These are phyloP conservation scores for Abortiporus biennis DNA, from an alignment of 1,284 basidiomycete species.

Conservation along the genomic window DNA sequence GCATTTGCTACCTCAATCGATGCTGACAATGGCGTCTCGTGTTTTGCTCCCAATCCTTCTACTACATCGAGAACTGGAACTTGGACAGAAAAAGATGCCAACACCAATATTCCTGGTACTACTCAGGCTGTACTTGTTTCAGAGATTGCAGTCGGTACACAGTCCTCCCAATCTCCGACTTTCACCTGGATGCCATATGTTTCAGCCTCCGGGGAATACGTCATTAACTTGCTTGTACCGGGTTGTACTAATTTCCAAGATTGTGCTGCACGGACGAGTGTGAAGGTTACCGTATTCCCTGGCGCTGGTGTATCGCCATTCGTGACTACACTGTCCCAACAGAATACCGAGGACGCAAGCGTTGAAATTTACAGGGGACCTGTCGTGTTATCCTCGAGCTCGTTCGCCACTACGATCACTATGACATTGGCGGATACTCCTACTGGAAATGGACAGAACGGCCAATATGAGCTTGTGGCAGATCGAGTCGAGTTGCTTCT, in stretches of 20 bases:
- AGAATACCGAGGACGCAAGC: conserved; percentile 58
- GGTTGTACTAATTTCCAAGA: conserved; percentile 82
- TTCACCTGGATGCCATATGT: conserved; percentile 92
- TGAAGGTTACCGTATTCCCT: conserved; percentile 82
- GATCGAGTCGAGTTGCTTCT: conserved; percentile 73
- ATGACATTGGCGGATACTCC: conserved; percentile 64
- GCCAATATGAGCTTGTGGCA: conserved; percentile 76
- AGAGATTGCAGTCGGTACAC: conserved; percentile 58
- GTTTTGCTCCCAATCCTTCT: conserved; percentile 69
- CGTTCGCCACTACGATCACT: conserved; percentile 72
- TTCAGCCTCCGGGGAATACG: conserved; percentile 82
- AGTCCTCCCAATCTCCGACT: conserved; percentile 55
- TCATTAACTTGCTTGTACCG: conserved; percentile 80
- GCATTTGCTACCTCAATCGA: conserved; percentile 74
- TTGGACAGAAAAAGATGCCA: conserved; percentile 62
- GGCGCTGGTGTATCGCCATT: conserved; percentile 58
- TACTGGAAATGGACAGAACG: conserved; percentile 51
- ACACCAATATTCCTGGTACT: conserved; percentile 77
- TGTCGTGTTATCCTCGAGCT: conserved; percentile 65
- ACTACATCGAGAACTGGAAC: conserved; percentile 56
- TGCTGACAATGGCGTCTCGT: conserved; percentile 59
- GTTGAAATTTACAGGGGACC: conserved; percentile 77
- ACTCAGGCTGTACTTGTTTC: conserved; percentile 72
- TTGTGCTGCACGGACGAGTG: conserved; percentile 76
- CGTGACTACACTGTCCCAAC: conserved; percentile 70